Percentiles rank a stretch among this genome's conserved stretches.
Evolutionary conservation across 179 eudicot genomes (phyloP).

Genomic region (Kewa caespitosa): DNA sequence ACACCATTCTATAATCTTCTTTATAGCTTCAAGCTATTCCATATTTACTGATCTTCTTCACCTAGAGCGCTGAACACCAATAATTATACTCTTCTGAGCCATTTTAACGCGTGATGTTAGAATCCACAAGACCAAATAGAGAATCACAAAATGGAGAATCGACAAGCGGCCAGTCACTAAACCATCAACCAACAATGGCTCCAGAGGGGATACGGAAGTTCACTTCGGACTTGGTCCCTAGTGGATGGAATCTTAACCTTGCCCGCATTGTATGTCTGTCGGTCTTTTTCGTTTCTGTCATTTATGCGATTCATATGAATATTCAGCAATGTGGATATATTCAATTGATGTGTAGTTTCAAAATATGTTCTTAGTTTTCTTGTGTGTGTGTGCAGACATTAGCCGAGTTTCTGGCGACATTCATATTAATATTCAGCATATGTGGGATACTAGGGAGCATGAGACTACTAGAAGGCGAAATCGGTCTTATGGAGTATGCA

Average conservation of each 20-base stretch:
- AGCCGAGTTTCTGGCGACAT: slow-evolving; percentile 71
- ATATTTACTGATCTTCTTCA: not conserved
- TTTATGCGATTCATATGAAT: no score
- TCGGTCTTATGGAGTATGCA: slow-evolving; percentile 70
- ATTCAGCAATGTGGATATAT: not conserved
- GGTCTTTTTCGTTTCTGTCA: no score
- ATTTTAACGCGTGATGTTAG: slow-evolving; percentile 25
- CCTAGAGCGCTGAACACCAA: not conserved
- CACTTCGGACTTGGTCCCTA: slow-evolving; percentile 17
- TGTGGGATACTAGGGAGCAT: slow-evolving; percentile 66
- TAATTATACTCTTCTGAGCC: not conserved
- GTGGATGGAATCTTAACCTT: slow-evolving; percentile 27
- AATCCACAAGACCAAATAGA: slow-evolving; percentile 22
- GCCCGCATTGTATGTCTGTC: slow-evolving; percentile 48
- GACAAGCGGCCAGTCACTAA: slow-evolving; percentile 29
- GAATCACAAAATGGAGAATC: slow-evolving; percentile 34
- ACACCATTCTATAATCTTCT: not conserved
- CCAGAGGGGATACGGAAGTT: slow-evolving; percentile 1
- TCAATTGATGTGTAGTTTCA: not conserved
- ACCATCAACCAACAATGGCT: slow-evolving; percentile 31
- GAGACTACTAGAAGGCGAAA: slow-evolving; percentile 39
- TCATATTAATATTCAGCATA: slow-evolving; percentile 67
- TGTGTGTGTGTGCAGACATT: slow-evolving; percentile 40
- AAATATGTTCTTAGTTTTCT: not conserved
- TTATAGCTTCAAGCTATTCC: not conserved